phyloP scores from a whole-genome alignment of 495 filamentous ascomycete species.

The Pyronema domesticum region DNA sequence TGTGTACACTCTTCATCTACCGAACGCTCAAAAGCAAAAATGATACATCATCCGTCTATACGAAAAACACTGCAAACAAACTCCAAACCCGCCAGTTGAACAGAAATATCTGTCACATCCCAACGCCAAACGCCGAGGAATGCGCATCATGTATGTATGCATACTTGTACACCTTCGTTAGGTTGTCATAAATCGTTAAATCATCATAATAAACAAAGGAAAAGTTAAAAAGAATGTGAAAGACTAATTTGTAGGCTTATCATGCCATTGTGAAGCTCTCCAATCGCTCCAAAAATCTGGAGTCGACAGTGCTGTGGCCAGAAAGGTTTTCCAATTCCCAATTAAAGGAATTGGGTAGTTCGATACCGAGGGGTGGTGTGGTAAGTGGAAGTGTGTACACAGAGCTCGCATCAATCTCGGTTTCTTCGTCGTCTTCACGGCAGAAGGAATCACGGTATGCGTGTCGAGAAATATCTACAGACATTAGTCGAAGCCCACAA shows the following conservation, averaged over 20 bases:
- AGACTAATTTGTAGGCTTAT: not conserved
- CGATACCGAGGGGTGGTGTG: not conserved
- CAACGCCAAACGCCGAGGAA: not conserved
- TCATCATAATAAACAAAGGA: not conserved
- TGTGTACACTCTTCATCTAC: not conserved
- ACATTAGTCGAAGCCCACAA: not conserved
- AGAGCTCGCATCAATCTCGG: slow-evolving; percentile 2
- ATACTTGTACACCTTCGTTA: not conserved
- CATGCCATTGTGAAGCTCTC: slow-evolving; percentile 2
- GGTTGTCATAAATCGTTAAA: not conserved
- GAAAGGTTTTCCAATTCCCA: not conserved
- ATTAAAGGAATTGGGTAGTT: not conserved
- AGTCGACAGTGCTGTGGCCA: not conserved
- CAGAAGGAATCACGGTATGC: slow-evolving; percentile 19
- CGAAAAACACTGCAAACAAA: not conserved
- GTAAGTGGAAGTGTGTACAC: not conserved
- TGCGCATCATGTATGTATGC: not conserved
- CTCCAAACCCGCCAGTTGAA: not conserved
- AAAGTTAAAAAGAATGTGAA: not conserved
- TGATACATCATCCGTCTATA: not conserved
- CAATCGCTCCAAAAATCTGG: not conserved
- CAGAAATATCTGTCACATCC: not conserved
- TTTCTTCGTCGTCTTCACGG: slow-evolving; percentile 11
- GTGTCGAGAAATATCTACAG: slow-evolving; percentile 20
- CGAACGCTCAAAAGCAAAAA: not conserved